Evolutionary conservation across 257 asterid species (phyloP).

Genomic region (Verbena officinalis): DNA sequence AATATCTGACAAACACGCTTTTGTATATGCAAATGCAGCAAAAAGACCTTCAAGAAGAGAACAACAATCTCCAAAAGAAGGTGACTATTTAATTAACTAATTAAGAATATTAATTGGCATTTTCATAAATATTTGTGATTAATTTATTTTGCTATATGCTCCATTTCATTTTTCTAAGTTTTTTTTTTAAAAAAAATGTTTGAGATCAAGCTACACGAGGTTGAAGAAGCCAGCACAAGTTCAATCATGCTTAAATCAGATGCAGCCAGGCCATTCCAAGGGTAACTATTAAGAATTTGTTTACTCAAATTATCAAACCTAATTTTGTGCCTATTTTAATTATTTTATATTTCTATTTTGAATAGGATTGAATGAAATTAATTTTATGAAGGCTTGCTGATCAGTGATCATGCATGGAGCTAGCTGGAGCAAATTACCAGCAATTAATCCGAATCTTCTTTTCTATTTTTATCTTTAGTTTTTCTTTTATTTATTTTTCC

Average conservation of each 20-base stretch:
- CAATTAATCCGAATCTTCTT: neutral
- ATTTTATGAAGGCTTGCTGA: conserved; percentile 25
- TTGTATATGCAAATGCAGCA: conserved; percentile 41
- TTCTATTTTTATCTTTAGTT: neutral
- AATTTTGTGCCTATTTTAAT: too few relatives aligned
- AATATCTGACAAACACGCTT: too few relatives aligned
- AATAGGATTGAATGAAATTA: conserved; percentile 23
- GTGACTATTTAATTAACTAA: conserved; percentile 30
- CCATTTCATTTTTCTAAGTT: neutral
- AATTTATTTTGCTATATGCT: neutral
- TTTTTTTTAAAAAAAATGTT: neutral
- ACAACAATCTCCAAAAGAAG: conserved; percentile 56
- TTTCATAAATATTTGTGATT: neutral
- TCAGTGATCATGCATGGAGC: conserved; percentile 5
- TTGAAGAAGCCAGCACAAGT: conserved; percentile 40
- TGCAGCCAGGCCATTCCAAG: conserved; percentile 24
- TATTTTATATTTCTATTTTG: neutral
- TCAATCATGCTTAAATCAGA: conserved; percentile 33
- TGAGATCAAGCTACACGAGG: conserved; percentile 39
- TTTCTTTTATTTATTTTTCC: neutral
- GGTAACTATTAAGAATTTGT: conserved; percentile 11
- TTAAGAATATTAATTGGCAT: too few relatives aligned
- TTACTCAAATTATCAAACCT: too few relatives aligned
- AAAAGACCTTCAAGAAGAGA: conserved; percentile 61
- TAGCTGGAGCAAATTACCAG: conserved; percentile 5